Evolutionary conservation across 495 filamentous ascomycete genomes (phyloP), one percentile per base, ranked within the genome.

Genomic region (Penicillium roqueforti): DNA sequence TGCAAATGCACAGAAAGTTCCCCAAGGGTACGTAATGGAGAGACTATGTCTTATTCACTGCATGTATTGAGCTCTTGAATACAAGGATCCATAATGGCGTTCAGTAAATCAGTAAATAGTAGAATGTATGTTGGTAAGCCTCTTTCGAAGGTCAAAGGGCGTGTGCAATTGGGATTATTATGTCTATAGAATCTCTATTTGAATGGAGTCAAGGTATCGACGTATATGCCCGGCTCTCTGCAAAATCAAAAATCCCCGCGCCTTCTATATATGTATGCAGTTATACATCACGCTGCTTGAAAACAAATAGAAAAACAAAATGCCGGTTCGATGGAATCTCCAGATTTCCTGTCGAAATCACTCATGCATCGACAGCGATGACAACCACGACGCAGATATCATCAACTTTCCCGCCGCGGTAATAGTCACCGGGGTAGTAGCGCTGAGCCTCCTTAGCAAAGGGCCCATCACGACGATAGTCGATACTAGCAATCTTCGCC

Each of bases 381-480:
- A 86, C 79, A 11, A 90, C 84, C 38, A 97, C 70, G 5, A 87
- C 85, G 56, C 87, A 90, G 40, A 96, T 95, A 64, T 97, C 92
- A 64, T 97, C 92, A 45, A 92, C 81, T 62, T 97, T 97, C 3
- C 92, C 92, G 22, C 92, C 92, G 41, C 80, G 83, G 78, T 85
- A 96, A 37, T 80, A 78, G 67, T 95, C 90, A n/a, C 83, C 70
- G 0, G 91, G 91, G 60, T 87, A 92, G 58, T 85, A 83, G 58
- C 84, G 87, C 64, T 92, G 88, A 32, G 96, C 90, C 68, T 96
- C 92, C 67, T 86, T 93, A 9, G 93, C 91, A 68, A 98, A 98
- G 26, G 93, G 93, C 0, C 93, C 90, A 67, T 98, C 89, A 37
- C 87, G 69, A 52, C 83, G 87, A 16, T 75, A 74, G 66, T 96